Conservation (phyloP, 352 stramenopile species). For the Phytopythium sindhum region DNA sequence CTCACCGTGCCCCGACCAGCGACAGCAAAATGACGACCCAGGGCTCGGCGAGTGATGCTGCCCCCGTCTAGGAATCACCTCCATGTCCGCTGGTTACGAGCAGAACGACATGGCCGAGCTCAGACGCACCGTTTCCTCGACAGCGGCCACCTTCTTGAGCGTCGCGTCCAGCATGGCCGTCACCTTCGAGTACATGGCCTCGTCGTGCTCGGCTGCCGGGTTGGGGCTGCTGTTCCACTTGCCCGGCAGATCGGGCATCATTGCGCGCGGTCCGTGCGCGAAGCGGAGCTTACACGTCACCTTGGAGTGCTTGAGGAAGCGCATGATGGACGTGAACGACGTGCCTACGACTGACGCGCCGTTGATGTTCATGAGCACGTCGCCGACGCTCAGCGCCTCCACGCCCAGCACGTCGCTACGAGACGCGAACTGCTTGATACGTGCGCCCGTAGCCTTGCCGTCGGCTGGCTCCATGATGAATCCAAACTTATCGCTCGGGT, state of each 20-base stretch:
- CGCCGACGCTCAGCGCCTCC: constrained; percentile 46
- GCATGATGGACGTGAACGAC: constrained; percentile 62
- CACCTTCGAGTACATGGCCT: constrained; percentile 60
- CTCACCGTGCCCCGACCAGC: background rate
- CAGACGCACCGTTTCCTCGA: constrained; percentile 75
- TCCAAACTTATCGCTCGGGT: constrained; percentile 71
- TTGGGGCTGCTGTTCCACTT: constrained; percentile 30
- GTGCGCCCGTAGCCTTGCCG: constrained; percentile 42
- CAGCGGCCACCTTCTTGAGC: constrained; percentile 68
- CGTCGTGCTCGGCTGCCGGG: constrained; percentile 32
- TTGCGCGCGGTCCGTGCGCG: constrained; percentile 17
- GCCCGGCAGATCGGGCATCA: constrained; percentile 8
- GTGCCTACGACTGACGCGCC: constrained; percentile 49
- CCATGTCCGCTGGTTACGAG: constrained; percentile 15
- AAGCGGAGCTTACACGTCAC: constrained; percentile 76
- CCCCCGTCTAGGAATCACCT: background rate
- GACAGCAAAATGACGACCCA: too few relatives aligned
- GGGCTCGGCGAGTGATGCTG: background rate
- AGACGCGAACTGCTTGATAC: constrained; percentile 64
- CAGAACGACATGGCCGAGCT: constrained; percentile 72
- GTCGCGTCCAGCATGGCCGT: constrained; percentile 65
- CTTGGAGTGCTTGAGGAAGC: constrained; percentile 79
- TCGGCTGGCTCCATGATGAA: constrained; percentile 48
- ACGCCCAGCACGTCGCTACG: constrained; percentile 70
- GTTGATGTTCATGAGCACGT: constrained; percentile 79